phyloP scores from a whole-genome alignment of 345 rosid species.

The Eucalyptus viminalis region DNA sequence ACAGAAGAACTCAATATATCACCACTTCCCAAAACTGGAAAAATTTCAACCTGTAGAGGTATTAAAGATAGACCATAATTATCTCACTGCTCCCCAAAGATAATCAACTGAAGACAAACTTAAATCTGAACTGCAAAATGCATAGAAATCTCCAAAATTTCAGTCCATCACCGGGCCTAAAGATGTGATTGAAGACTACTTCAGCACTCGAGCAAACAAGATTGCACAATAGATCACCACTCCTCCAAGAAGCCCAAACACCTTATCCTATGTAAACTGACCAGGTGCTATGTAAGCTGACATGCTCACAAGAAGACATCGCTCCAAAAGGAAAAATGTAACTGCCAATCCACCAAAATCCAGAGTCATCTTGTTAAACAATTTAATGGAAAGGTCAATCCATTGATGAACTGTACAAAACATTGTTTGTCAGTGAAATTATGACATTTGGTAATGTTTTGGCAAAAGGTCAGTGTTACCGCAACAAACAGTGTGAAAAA shows the following conservation, averaged over 20 bases:
- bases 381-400: not conserved
- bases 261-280: too few relatives aligned
- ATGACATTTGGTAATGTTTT: not conserved
- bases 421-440: not conserved
- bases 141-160: not conserved
- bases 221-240: too few relatives aligned
- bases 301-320: too few relatives aligned
- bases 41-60: not conserved
- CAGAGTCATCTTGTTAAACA: not conserved
- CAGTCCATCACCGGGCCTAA: not conserved
- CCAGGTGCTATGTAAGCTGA: too few relatives aligned
- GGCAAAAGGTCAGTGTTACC: not conserved
- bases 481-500: not conserved
- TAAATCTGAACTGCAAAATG: too few relatives aligned
- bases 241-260: too few relatives aligned
- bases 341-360: too few relatives aligned
- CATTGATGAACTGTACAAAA: not conserved
- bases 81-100: not conserved
- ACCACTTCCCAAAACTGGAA: too few relatives aligned
- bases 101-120: not conserved
- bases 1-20: too few relatives aligned
- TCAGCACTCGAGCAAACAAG: too few relatives aligned
- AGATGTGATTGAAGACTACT: too few relatives aligned
- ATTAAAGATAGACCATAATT: too few relatives aligned
- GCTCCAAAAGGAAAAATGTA: not conserved